Evolutionary conservation across 2,329 filamentous ascomycete species (phyloP).

Genomic region (Aspergillus quadrilineatus): DNA sequence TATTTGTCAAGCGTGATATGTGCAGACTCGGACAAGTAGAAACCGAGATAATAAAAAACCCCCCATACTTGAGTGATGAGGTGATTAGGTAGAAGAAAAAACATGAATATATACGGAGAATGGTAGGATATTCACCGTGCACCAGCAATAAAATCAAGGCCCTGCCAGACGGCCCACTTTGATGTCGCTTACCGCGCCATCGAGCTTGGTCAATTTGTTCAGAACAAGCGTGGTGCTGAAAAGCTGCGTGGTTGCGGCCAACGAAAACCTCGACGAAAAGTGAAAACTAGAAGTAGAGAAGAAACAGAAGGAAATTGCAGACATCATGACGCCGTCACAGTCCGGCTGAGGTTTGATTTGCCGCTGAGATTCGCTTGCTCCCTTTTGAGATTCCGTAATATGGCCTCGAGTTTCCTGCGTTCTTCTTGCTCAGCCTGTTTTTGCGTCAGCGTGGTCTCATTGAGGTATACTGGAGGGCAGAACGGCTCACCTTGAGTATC

Average conservation of each 20-base stretch:
- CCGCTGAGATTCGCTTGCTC: conserved; percentile 37
- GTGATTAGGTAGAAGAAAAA: conserved; percentile 8
- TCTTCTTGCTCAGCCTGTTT: conserved; percentile 69
- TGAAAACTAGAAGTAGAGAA: not conserved
- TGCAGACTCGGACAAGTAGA: conserved; percentile 12
- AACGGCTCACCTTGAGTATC: conserved; percentile 59
- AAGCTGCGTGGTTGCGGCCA: not conserved
- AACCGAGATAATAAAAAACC: conserved; percentile 4
- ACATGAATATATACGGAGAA: conserved; percentile 24
- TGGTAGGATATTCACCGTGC: conserved; percentile 4
- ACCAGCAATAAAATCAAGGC: conserved; percentile 1
- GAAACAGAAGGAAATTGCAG: conserved; percentile 3
- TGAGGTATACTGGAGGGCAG: not conserved
- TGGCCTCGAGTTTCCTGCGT: conserved; percentile 63
- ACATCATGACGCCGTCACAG: conserved; percentile 34
- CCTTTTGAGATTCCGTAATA: conserved; percentile 54
- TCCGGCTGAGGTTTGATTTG: conserved; percentile 35
- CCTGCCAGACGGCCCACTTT: not conserved
- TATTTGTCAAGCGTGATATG: conserved; percentile 14
- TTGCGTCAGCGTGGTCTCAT: conserved; percentile 19
- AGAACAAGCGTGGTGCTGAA: not conserved
- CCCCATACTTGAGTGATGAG: conserved; percentile 2
- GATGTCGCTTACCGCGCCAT: not conserved
- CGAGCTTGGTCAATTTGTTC: not conserved
- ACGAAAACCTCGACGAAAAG: not conserved